Evolutionary conservation across 2,329 filamentous ascomycete genomes (phyloP).

Genomic region (Colletotrichum lini): DNA sequence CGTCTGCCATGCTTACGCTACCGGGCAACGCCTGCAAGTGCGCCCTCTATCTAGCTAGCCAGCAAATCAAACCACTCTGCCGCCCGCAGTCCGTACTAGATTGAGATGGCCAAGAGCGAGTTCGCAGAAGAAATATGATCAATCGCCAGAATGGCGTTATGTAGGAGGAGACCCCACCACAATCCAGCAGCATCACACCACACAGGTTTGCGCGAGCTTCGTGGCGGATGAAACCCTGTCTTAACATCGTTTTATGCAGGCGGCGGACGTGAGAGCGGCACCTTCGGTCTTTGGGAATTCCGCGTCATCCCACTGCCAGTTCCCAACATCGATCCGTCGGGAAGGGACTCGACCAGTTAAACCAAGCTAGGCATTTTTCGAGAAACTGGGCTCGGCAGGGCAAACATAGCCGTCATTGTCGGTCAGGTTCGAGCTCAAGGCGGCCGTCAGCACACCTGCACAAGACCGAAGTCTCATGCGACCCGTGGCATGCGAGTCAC

Average conservation of each 20-base stretch:
- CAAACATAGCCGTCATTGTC: not conserved
- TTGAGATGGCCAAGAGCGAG: constrained; percentile 28
- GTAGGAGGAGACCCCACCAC: not conserved
- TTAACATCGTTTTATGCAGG: constrained; percentile 1
- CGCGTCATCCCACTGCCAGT: not conserved
- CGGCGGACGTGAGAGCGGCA: constrained; percentile 1
- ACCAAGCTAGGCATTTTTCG: constrained; percentile 5
- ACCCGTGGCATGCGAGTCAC: constrained; percentile 19
- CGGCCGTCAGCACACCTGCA: not conserved
- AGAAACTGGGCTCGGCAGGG: not conserved
- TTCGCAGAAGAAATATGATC: constrained; percentile 11
- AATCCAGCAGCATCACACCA: constrained; percentile 15
- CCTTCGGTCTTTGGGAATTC: constrained; percentile 1
- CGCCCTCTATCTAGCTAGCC: constrained; percentile 5
- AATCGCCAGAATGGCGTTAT: constrained; percentile 3
- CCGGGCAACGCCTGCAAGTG: constrained; percentile 28
- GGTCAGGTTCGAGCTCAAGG: not conserved
- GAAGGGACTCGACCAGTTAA: not conserved
- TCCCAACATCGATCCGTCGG: not conserved
- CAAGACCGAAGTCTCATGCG: not conserved
- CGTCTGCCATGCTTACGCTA: constrained; percentile 27
- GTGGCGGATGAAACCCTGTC: constrained; percentile 25
- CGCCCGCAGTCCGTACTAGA: constrained; percentile 2
- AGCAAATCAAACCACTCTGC: constrained; percentile 16
- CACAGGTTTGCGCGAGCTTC: constrained; percentile 23